Evolutionary conservation across 23 red algal species (phyloP).

Genomic region (Gracilaria caudata): DNA sequence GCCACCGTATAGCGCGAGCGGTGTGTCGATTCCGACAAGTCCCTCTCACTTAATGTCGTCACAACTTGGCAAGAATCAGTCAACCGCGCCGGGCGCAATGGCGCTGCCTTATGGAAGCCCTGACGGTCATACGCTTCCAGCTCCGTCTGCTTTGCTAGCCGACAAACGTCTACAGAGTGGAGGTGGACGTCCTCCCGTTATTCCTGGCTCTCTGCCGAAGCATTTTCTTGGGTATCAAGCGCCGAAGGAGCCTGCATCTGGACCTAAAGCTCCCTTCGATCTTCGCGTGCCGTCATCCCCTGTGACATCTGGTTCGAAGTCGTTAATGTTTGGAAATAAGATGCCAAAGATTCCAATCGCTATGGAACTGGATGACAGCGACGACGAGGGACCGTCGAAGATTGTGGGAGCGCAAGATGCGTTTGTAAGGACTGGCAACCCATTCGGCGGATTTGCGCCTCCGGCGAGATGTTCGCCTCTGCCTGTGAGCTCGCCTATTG

Average conservation of each 20-base stretch:
- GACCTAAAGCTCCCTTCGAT: constrained; percentile 28
- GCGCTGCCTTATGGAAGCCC: neutral
- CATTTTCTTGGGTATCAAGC: constrained; percentile 18
- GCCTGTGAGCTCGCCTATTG: constrained; percentile 53
- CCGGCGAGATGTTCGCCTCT: constrained; percentile 60
- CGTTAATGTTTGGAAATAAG: constrained; percentile 42
- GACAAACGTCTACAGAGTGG: constrained; percentile 33
- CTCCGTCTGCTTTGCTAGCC: constrained; percentile 6
- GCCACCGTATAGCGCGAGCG: neutral
- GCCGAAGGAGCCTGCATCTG: constrained; percentile 34
- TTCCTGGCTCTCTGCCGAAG: constrained; percentile 30
- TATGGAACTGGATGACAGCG: constrained; percentile 61
- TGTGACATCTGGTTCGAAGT: neutral
- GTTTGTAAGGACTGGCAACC: constrained; percentile 59
- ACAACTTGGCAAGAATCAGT: neutral
- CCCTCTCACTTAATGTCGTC: neutral
- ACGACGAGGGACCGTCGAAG: constrained; percentile 45
- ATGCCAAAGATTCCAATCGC: constrained; percentile 68
- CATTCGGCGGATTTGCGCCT: constrained; percentile 60
- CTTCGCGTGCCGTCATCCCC: constrained; percentile 33
- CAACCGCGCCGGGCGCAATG: neutral
- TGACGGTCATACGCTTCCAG: constrained; percentile 25
- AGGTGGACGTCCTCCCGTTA: constrained; percentile 39
- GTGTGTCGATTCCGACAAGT: neutral
- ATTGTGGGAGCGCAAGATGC: constrained; percentile 62